Evolutionary conservation across 2,329 filamentous ascomycete genomes (phyloP).

Genomic region (Penicillium freii): DNA sequence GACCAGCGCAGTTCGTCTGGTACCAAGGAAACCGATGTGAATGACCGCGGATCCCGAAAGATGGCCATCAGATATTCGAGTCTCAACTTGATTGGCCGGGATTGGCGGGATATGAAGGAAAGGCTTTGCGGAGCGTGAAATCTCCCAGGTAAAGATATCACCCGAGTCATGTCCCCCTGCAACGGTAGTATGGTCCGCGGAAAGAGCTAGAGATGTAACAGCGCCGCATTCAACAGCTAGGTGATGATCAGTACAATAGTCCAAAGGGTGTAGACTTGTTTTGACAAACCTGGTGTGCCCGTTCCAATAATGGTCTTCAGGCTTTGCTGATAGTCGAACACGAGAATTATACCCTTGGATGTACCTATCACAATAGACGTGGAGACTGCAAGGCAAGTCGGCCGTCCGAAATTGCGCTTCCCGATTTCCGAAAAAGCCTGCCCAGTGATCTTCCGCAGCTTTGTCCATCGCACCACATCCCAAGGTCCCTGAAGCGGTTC

Average conservation of each 20-base stretch:
- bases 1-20: conserved; percentile 86
- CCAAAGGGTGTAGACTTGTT: neutral
- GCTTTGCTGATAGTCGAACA: conserved; percentile 97
- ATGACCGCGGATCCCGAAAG: conserved; percentile 73
- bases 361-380: conserved; percentile 88
- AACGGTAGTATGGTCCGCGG: conserved; percentile 88
- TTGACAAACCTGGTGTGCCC: conserved; percentile 73
- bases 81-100: conserved; percentile 62
- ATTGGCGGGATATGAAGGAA: conserved; percentile 85
- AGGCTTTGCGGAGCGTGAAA: conserved; percentile 73
- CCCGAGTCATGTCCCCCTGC: conserved; percentile 87
- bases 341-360: conserved; percentile 86
- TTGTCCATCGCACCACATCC: conserved; percentile 97
- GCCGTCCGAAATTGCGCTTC: conserved; percentile 85
- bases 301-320: conserved; percentile 91
- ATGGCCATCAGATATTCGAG: conserved; percentile 76
- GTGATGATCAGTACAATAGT: conserved; percentile 7
- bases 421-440: conserved; percentile 92
- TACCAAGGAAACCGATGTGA: conserved; percentile 93
- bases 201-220: conserved; percentile 82
- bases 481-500: conserved; percentile 79
- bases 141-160: conserved; percentile 96
- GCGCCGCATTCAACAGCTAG: conserved; percentile 85
- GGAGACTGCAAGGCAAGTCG: conserved; percentile 85
- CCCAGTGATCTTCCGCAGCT: conserved; percentile 79